Evolutionary conservation across 2,329 filamentous ascomycete species (phyloP).

Genomic region (Drechslera avenae): DNA sequence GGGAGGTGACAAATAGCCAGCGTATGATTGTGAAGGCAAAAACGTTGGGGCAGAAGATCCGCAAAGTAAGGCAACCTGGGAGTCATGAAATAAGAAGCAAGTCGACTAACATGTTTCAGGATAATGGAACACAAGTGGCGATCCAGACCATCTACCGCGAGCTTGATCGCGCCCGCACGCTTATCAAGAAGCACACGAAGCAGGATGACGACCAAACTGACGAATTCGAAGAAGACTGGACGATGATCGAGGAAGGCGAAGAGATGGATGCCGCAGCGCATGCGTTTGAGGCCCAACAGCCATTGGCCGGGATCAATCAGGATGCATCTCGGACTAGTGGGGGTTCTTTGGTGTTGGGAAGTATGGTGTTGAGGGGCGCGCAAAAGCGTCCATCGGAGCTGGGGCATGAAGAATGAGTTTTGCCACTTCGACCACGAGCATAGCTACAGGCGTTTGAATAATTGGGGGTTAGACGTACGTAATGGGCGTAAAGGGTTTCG

Average conservation of each 20-base stretch:
- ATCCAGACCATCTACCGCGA: constrained; percentile 95
- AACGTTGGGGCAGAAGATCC: constrained; percentile 82
- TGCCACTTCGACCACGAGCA: constrained; percentile 7
- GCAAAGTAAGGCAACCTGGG: constrained; percentile 65
- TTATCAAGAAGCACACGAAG: constrained; percentile 68
- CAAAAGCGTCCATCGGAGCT: constrained; percentile 28
- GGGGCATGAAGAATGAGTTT: constrained; percentile 26
- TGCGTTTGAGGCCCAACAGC: constrained; percentile 29
- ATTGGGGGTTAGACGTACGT: background rate
- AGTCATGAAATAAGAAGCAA: constrained; percentile 30
- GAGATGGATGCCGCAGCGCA: constrained; percentile 26
- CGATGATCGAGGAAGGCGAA: constrained; percentile 73
- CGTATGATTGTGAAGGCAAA: constrained; percentile 89
- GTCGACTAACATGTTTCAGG: constrained; percentile 56
- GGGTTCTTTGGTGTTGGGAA: constrained; percentile 35
- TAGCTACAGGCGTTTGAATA: constrained; percentile 9
- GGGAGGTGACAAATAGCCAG: constrained; percentile 88
- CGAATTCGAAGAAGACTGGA: constrained; percentile 85
- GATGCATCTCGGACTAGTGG: constrained; percentile 30
- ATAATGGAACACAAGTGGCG: constrained; percentile 86
- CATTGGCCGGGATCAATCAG: constrained; percentile 28
- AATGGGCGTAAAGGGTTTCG: constrained; percentile 13
- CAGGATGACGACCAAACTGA: constrained; percentile 52
- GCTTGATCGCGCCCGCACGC: constrained; percentile 84
- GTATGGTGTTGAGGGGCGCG: constrained; percentile 37